These are phyloP conservation scores for Pleoardoris graminearum DNA, from an alignment of 2,329 filamentous ascomycete genomes.

Conservation along the genomic window DNA sequence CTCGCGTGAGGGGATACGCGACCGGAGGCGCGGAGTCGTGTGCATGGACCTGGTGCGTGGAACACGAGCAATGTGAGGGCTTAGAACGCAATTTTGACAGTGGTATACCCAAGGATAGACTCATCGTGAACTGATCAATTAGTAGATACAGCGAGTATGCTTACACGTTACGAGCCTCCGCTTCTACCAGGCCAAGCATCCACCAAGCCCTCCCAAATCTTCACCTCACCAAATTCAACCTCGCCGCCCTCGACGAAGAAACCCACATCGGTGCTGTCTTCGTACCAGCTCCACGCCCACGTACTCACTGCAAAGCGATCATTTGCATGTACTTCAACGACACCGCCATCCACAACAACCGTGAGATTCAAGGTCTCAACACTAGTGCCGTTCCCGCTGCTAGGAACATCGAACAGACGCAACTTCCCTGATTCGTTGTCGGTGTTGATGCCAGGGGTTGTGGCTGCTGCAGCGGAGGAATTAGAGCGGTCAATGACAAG, in stretches of 20 bases:
- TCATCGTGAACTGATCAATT: no score
- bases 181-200: constrained; percentile 14
- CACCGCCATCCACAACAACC: constrained; percentile 46
- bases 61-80: no score
- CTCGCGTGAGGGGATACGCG: no score
- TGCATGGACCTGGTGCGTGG: no score
- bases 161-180: background rate
- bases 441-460: constrained; percentile 46
- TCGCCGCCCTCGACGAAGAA: constrained; percentile 22
- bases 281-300: constrained; percentile 47
- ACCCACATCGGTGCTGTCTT: constrained; percentile 19
- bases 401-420: constrained; percentile 47
- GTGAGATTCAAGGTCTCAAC: constrained; percentile 48
- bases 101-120: no score
- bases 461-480: constrained; percentile 47
- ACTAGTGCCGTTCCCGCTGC: constrained; percentile 21
- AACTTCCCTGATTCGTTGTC: constrained; percentile 46
- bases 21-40: no score
- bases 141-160: no score
- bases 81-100: no score
- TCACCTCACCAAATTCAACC: constrained; percentile 32
- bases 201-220: constrained; percentile 22
- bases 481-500: constrained; percentile 49
- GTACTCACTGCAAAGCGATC: constrained; percentile 49
- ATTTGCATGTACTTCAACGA: constrained; percentile 49